Evolutionary conservation across 805 yeast genomes (phyloP).

Genomic region (Candida arabinofermentans): DNA sequence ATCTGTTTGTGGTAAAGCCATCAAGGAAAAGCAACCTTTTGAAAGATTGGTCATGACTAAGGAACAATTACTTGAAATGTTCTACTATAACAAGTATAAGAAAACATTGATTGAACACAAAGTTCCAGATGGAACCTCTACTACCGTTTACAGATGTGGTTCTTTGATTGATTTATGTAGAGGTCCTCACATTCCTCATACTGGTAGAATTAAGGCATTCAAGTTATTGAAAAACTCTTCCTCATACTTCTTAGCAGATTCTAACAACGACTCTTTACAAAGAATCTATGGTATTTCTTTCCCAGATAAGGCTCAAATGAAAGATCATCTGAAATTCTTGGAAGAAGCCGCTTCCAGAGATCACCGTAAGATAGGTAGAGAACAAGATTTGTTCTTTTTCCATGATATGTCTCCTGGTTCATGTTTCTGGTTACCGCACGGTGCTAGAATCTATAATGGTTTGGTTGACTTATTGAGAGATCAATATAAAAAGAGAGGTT

Average conservation of each 20-base stretch:
- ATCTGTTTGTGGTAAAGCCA: constrained; percentile 80
- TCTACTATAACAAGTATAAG: constrained; percentile 93
- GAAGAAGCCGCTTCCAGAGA: constrained; percentile 96
- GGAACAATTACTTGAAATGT: constrained; percentile 89
- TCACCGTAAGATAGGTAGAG: constrained; percentile 94
- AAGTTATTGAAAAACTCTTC: constrained; percentile 94
- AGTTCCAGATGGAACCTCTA: constrained; percentile 92
- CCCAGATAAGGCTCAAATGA: constrained; percentile 97
- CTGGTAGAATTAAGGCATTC: constrained; percentile 93
- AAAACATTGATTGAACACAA: constrained; percentile 80
- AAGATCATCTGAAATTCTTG: constrained; percentile 88
- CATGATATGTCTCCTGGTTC: constrained; percentile 97
- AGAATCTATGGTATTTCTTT: constrained; percentile 96
- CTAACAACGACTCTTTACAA: constrained; percentile 90
- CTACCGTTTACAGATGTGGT: constrained; percentile 98
- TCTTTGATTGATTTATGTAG: constrained; percentile 93
- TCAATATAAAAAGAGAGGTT: constrained; percentile 91
- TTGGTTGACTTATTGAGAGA: constrained; percentile 72
- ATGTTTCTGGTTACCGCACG: constrained; percentile 98
- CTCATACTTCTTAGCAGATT: constrained; percentile 92
- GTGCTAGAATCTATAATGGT: constrained; percentile 93
- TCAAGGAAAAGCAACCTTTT: constrained; percentile 92
- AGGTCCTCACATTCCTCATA: constrained; percentile 97
- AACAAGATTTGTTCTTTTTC: constrained; percentile 93
- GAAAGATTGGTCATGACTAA: constrained; percentile 91